Evolutionary conservation across 129 eudicot species (phyloP).

Genomic region (Tagetes erecta): DNA sequence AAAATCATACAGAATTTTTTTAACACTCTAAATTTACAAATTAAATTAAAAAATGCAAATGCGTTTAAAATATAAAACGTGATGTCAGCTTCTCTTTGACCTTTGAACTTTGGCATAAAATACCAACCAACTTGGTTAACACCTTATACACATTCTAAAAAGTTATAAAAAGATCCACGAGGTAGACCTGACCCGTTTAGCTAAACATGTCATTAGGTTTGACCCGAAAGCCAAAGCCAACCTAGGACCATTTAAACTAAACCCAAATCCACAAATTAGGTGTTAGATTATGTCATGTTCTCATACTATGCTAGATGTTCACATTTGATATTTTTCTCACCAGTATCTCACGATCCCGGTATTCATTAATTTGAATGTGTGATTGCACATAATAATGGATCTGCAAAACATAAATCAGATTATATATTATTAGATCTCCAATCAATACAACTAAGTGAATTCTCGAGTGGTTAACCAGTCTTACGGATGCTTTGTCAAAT

Average conservation of each 20-base stretch:
- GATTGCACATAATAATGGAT: slow-evolving; percentile 73
- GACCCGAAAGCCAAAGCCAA: background rate
- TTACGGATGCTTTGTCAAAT: slow-evolving; percentile 72
- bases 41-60: background rate
- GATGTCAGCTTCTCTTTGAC: background rate
- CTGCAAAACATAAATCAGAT: slow-evolving; percentile 29
- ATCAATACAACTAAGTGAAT: background rate
- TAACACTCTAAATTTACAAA: background rate
- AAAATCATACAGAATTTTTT: background rate
- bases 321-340: slow-evolving; percentile 36
- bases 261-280: background rate
- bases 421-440: background rate
- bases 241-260: background rate
- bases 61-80: background rate
- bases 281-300: background rate
- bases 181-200: background rate
- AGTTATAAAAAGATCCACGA: background rate
- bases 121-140: background rate
- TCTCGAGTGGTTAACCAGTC: slow-evolving; percentile 18
- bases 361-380: slow-evolving; percentile 74
- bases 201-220: background rate
- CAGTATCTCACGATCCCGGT: slow-evolving; percentile 66
- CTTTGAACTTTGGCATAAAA: background rate
- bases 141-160: background rate
- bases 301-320: too few relatives aligned